These are phyloP conservation scores for Pholiota molesta DNA, from an alignment of 768 basidiomycete species.

Conservation along the genomic window DNA sequence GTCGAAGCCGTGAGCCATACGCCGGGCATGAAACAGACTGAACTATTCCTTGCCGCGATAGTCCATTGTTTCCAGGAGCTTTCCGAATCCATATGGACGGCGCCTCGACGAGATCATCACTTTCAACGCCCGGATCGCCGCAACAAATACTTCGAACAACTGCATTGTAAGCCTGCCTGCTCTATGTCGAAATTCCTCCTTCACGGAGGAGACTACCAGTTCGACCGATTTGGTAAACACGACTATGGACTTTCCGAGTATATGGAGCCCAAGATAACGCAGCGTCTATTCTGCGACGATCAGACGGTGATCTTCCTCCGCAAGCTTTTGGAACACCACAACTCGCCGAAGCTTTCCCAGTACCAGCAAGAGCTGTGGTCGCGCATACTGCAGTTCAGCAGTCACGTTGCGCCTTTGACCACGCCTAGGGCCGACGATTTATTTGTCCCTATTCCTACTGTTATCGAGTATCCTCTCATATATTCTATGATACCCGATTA, in stretches of 20 bases:
- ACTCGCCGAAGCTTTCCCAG: background rate
- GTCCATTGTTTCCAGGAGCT: constrained; percentile 23
- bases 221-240: background rate
- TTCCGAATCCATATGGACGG: constrained; percentile 2
- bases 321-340: background rate
- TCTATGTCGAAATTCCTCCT: background rate
- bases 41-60: constrained; percentile 10
- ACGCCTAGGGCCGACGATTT: background rate
- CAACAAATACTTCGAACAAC: background rate
- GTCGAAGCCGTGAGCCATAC: constrained; percentile 8
- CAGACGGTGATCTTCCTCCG: background rate
- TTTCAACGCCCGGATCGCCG: constrained; percentile 1
- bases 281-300: background rate
- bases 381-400: background rate
- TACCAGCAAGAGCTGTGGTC: background rate
- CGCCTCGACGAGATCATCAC: background rate
- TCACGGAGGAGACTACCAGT: background rate
- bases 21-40: constrained; percentile 8
- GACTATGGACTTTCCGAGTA: background rate
- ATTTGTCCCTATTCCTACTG: background rate
- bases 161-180: background rate
- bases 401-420: background rate
- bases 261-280: background rate
- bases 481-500: background rate
- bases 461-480: background rate